Evolutionary conservation across 2,329 filamentous ascomycete genomes (phyloP), one percentile per base, ranked within the genome.

Genomic region (Hirsutella minnesotensis): DNA sequence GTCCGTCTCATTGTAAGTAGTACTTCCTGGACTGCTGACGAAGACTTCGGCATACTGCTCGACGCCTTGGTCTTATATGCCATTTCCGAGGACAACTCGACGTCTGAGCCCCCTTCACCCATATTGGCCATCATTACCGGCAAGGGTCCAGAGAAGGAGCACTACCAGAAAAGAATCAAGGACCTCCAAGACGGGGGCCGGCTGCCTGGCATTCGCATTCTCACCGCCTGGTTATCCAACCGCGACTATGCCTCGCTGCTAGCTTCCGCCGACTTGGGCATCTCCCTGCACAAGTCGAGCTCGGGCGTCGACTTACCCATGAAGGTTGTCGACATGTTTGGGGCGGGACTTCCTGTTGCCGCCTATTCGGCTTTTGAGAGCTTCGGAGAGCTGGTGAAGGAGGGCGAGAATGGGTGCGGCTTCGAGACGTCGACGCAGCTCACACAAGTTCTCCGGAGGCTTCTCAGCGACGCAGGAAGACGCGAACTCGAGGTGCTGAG

Each of bases 291-390:
- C 65, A 95, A 79, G 50, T 95, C 88, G 13, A 94, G 85, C 51
- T 95, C 87, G 3, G 92, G 92, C 1, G 88, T 98, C 0, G 92
- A 98, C 62, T 69, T 98, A 18, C 92, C 92, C 0, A 98, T 98
- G 92, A 98, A 98, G 65, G 88, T 98, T 1, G 89, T 98, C 13
- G 92, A 98, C 59, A 95, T 98, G 89, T 96, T 98, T 59, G 92
- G 92, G 3, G 84, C 89, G 0, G 92, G 90, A 0, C 67, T 98
- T 22, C 92, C 92, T 0, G 92, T 98, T 0, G 81, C 83, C 0
- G 90, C 88, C 4, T 96, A 92, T 72, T 77, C 77, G 21, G 74
- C 75, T 2, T 98, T 94, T 56, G 81, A 89, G 57, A 90, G 89
- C 48, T 95, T 94, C 72, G 70, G 77, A 3, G 92, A 98, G 65